phyloP scores from a whole-genome alignment of 305 asterid genomes.

The Fraxinus baroniana region DNA sequence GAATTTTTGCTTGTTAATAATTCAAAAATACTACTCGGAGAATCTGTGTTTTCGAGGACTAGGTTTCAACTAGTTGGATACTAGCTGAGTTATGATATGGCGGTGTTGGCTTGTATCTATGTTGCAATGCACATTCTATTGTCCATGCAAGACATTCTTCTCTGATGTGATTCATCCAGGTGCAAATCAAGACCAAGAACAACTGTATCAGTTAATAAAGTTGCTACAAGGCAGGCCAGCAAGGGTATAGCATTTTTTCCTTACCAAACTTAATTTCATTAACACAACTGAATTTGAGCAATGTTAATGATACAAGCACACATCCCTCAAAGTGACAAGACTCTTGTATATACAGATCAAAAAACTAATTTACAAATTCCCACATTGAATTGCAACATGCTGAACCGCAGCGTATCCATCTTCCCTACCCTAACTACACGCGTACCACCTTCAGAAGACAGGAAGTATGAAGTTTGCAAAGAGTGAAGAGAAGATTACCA shows the following conservation, averaged over 20 bases:
- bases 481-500: neutral
- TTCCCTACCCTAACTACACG: neutral
- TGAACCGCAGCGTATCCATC: neutral
- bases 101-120: neutral
- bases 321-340: neutral
- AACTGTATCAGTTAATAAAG: neutral
- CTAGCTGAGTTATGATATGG: neutral
- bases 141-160: neutral
- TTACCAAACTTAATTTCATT: neutral
- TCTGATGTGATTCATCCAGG: neutral
- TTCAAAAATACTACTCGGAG: neutral
- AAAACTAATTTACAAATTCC: neutral
- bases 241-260: neutral
- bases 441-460: neutral
- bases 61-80: neutral
- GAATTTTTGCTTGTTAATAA: neutral
- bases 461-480: conserved; percentile 6
- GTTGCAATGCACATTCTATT: neutral
- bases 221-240: neutral
- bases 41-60: neutral
- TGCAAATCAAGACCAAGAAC: neutral
- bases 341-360: neutral
- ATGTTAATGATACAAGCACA: neutral
- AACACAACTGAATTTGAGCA: neutral
- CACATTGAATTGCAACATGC: neutral